A percentile compares a stretch with the other conserved stretches of the same genome.
These are phyloP conservation scores for Jasminum sambac DNA, from an alignment of 257 asterid species.

Conservation along the genomic window DNA sequence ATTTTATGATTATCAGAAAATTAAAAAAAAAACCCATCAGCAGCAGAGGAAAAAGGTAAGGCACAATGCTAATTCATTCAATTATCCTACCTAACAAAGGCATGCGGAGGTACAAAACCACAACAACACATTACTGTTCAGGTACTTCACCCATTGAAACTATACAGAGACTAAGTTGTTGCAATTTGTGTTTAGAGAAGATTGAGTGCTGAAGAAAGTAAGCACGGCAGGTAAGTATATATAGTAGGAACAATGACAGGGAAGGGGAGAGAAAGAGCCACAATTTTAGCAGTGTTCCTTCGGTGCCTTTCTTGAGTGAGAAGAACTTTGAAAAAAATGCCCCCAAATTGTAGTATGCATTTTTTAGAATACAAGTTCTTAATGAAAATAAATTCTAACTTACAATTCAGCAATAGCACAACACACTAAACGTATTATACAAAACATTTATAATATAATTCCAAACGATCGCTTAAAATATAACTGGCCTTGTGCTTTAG, in stretches of 20 bases:
- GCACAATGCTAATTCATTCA: neutral
- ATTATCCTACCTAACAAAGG: constrained; percentile 70
- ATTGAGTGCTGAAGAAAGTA: neutral
- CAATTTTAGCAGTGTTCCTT: neutral
- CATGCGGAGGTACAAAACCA: constrained; percentile 87
- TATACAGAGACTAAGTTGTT: neutral
- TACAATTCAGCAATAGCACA: no score
- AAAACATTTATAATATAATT: no score
- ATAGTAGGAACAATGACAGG: neutral
- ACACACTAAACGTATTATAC: no score
- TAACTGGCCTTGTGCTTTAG: no score
- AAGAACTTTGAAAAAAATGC: no score
- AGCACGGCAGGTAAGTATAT: neutral
- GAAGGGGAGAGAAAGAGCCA: neutral
- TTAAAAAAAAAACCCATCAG: neutral
- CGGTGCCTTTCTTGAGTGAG: neutral
- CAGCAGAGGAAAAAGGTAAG: neutral
- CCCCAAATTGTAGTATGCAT: no score
- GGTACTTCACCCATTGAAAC: constrained; percentile 26
- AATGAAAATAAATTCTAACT: no score
- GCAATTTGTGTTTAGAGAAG: neutral
- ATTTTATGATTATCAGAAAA: constrained; percentile 2
- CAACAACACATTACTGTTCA: constrained; percentile 33
- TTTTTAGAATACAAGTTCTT: no score
- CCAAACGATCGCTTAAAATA: no score